These are phyloP conservation scores for Ogataea angusta DNA, from an alignment of 805 yeast genomes.

Conservation along the genomic window DNA sequence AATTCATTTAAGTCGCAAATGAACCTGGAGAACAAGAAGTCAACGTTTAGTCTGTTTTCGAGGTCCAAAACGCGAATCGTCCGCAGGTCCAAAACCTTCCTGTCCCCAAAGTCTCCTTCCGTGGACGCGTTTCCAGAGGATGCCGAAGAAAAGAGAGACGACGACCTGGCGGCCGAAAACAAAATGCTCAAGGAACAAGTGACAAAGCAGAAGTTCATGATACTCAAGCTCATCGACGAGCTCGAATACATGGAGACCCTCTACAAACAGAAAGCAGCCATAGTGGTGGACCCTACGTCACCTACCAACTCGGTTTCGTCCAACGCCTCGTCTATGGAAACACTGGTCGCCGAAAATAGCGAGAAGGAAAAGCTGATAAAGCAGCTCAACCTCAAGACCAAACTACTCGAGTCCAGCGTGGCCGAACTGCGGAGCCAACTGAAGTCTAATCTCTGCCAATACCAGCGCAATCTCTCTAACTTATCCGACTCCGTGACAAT, in stretches of 20 bases:
- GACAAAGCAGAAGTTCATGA: constrained; percentile 25
- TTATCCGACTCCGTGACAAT: constrained; percentile 22
- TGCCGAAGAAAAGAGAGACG: constrained; percentile 7
- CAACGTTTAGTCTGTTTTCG: constrained; percentile 9
- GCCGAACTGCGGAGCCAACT: constrained; percentile 17
- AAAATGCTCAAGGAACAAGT: constrained; percentile 27
- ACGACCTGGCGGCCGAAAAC: constrained; percentile 23
- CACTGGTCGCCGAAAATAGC: constrained; percentile 11
- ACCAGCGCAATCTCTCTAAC: constrained; percentile 16
- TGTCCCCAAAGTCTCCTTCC: not conserved
- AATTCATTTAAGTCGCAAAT: not conserved
- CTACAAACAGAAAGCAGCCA: not conserved
- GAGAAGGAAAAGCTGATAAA: constrained; percentile 8
- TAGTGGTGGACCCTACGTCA: constrained; percentile 4
- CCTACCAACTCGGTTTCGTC: constrained; percentile 13
- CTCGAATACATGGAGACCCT: constrained; percentile 15
- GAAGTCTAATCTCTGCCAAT: constrained; percentile 11
- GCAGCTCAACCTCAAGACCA: constrained; percentile 8
- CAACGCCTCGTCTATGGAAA: constrained; percentile 11
- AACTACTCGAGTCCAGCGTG: constrained; percentile 8
- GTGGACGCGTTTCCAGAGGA: not conserved
- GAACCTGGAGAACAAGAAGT: not conserved
- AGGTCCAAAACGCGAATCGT: constrained; percentile 8
- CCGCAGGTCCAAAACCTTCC: constrained; percentile 1
- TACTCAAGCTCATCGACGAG: constrained; percentile 22